Base-by-base conservation (phyloP, 2,329 filamentous ascomycete species). In the Pestalotiopsis sp. region DNA sequence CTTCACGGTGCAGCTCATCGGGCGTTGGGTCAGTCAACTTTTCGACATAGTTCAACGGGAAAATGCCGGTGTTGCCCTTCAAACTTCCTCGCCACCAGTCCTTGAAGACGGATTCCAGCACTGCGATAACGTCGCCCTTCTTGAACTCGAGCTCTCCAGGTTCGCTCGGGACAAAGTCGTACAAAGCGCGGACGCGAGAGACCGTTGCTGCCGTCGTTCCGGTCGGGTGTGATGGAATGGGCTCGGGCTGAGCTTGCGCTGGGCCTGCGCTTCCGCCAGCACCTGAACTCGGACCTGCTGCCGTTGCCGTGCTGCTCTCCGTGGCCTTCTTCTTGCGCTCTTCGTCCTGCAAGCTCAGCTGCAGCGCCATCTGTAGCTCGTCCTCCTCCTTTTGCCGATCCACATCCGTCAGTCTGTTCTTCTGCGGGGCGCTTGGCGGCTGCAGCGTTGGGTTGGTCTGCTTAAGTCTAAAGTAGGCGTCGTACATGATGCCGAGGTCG, bases 61-160 rank as follows among this genome's bases (percentile, higher is more conserved):
- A 99, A 72, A 99, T 99, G 74, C 96, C 96, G 6, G 94, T 98
- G 80, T 98, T 94, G 23, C 96, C 96, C 78, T 95, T 91, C 69
- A 99, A 84, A 57, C 95, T 97, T 1, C 96, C 96, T 75, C 97
- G 95, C 96, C 96, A 99, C 96, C 96, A 99, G 80, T 99, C 96
- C 81, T 98, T 99, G 84, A 97, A 99, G 1, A 98, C 96, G 1
- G 95, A 98, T 81, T 98, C 96, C 56, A 99, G 86, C 17, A 99
- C 96, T 1, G 96, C 95, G 79, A 99, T 99, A 56, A 98, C 92
- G 78, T 99, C 96, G 36, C 96, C 95, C 83, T 97, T 97, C 74
- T 95, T 92, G 80, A 99, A 99, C 74, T 97, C 94, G 70, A 99
- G 85, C 83, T 99, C 96, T 62, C 95, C 96, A 0, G 94, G 90